Evolutionary conservation across 345 rosid species (phyloP), one percentile per base, ranked within the genome.

Genomic region (Fremontodendron californicum): DNA sequence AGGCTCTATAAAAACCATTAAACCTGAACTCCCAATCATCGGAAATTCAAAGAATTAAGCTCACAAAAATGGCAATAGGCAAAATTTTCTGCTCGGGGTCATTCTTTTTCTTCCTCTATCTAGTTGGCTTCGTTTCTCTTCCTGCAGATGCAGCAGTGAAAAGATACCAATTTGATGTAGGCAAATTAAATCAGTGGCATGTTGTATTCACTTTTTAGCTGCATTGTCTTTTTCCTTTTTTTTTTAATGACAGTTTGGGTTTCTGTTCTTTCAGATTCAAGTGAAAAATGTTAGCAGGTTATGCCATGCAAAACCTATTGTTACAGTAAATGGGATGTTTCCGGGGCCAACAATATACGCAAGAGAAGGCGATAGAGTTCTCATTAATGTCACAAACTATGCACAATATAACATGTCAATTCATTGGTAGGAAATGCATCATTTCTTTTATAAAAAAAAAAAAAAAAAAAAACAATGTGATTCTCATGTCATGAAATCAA

Each of bases 391-490:
- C 33, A 86, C 78, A 65, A 87, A 91, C 82, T 78, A 75, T 35
- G 93, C 88, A 70, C 87, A 86, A 78, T 87, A 91, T 69, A 91
- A 91, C 72, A 88, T 91, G 52, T 73, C 88, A 9, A 84, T 91
- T 75, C 95, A 91, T 63, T 91, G 95, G 95, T 91, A 78, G 68
- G 83, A 11, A 6, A 6, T 19, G 27, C 25, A 12, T n/a, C 49
- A 63, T 29, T 75, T 33, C 16, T 43, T 29, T 9, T 27, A n/a
- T n/a, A n/a, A n/a, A n/a, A n/a, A n/a, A n/a, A n/a, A n/a, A n/a
- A n/a, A n/a, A n/a, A n/a, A n/a, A 5, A 9, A 13, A 60, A n/a
- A n/a, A 21, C 6, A 19, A 35, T 42, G n/a, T 25, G 35, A 45
- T 21, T 68, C 2, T 25, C 21, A 0, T 21, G 52, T 21, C 18